phyloP scores from a whole-genome alignment of 1,139 yeast species.

The Diutina pseudorugosa region DNA sequence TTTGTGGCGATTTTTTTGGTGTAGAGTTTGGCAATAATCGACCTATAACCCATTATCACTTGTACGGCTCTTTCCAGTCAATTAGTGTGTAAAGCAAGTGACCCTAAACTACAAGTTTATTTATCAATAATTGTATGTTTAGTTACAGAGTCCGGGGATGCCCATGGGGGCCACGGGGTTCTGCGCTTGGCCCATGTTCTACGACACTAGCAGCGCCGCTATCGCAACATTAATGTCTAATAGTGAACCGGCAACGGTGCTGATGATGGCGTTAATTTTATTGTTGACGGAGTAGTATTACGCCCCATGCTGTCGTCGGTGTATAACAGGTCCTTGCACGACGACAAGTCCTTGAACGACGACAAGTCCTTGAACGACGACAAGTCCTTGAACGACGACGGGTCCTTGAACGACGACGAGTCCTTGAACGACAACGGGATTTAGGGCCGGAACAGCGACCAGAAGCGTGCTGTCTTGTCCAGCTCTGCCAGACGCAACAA shows the following conservation, averaged over 20 bases:
- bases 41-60: too few relatives aligned
- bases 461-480: slow-evolving; percentile 86
- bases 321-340: slow-evolving; percentile 71
- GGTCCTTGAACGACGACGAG: too few relatives aligned
- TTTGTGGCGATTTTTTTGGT: too few relatives aligned
- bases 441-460: slow-evolving; percentile 89
- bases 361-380: too few relatives aligned
- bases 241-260: neutral
- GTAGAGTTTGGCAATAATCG: too few relatives aligned
- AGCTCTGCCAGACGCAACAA: slow-evolving; percentile 85
- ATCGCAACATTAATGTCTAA: neutral
- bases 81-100: too few relatives aligned
- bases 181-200: neutral
- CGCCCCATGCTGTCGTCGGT: slow-evolving; percentile 61
- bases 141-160: neutral
- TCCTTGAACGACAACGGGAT: slow-evolving; percentile 79
- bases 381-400: too few relatives aligned
- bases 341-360: too few relatives aligned
- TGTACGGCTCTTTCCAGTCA: too few relatives aligned
- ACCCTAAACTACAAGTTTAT: too few relatives aligned
- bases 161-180: neutral
- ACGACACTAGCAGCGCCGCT: neutral
- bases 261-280: slow-evolving; percentile 44
- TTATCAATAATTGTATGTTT: too few relatives aligned
- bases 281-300: slow-evolving; percentile 65